These are phyloP conservation scores for Pythium biforme DNA, from an alignment of 352 stramenopile genomes.

Conservation along the genomic window DNA sequence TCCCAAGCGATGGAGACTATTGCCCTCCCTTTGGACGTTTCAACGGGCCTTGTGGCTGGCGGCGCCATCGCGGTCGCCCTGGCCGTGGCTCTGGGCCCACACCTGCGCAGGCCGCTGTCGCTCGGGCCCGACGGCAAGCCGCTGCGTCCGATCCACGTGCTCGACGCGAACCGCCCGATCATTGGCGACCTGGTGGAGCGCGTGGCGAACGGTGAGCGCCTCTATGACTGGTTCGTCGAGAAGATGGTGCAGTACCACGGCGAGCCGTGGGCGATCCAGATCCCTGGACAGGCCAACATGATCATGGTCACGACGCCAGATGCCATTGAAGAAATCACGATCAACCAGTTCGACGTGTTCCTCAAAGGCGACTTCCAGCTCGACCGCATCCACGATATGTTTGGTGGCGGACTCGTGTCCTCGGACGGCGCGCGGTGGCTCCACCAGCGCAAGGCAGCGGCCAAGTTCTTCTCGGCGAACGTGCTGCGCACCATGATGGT, in stretches of 20 bases:
- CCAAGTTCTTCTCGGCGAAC: constrained; percentile 32
- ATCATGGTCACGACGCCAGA: constrained; percentile 26
- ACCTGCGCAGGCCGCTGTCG: too few relatives aligned
- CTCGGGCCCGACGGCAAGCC: neutral
- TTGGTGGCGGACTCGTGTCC: constrained; percentile 20
- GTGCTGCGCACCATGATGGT: constrained; percentile 27
- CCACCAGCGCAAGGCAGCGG: constrained; percentile 30
- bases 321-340: constrained; percentile 29
- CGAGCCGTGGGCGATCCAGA: constrained; percentile 24
- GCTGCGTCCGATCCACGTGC: neutral
- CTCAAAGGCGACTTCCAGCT: constrained; percentile 26
- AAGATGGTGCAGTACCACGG: constrained; percentile 8
- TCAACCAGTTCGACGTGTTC: constrained; percentile 33
- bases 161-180: constrained; percentile 19
- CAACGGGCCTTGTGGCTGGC: too few relatives aligned
- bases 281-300: constrained; percentile 13
- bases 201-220: constrained; percentile 23
- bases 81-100: too few relatives aligned
- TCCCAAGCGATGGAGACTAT: too few relatives aligned
- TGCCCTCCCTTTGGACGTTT: too few relatives aligned
- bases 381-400: constrained; percentile 16
- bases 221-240: constrained; percentile 48
- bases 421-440: constrained; percentile 31
- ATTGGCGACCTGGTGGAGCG: constrained; percentile 44
- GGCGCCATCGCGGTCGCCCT: too few relatives aligned